phyloP scores from a whole-genome alignment of 495 filamentous ascomycete genomes.

The Aspergillus sclerotioniger region DNA sequence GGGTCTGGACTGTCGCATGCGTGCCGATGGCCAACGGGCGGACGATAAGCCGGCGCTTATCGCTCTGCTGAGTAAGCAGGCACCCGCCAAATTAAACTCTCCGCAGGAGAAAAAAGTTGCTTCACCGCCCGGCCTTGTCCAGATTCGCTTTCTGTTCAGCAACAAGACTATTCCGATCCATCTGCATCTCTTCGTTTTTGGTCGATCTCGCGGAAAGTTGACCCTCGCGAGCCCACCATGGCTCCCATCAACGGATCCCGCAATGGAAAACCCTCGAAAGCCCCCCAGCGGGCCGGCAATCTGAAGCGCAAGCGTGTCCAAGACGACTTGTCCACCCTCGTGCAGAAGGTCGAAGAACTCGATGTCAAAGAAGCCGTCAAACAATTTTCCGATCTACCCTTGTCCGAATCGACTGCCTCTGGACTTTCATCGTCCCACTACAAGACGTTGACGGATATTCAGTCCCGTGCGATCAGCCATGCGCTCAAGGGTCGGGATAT shows the following conservation, averaged over 20 bases:
- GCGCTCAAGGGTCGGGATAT: constrained; percentile 87
- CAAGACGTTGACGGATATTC: constrained; percentile 87
- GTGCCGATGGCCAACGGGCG: constrained; percentile 8
- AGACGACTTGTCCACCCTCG: constrained; percentile 43
- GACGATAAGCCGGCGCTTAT: constrained; percentile 32
- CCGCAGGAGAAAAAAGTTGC: constrained; percentile 28
- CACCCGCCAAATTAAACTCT: neutral
- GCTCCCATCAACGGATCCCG: constrained; percentile 25
- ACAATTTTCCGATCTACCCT: constrained; percentile 74
- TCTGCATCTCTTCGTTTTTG: neutral
- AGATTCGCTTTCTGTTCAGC: constrained; percentile 5
- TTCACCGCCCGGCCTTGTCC: constrained; percentile 23
- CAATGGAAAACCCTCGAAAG: constrained; percentile 25
- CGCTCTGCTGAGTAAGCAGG: constrained; percentile 34
- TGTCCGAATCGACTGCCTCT: constrained; percentile 76
- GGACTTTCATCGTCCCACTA: constrained; percentile 88
- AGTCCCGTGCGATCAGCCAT: constrained; percentile 78
- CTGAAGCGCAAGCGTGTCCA: constrained; percentile 65
- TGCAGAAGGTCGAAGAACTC: constrained; percentile 49
- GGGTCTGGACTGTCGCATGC: constrained; percentile 3
- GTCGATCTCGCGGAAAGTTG: neutral
- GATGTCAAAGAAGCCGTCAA: constrained; percentile 48
- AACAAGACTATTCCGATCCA: constrained; percentile 12
- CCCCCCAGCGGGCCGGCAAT: constrained; percentile 28
- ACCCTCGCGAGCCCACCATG: constrained; percentile 26